Evolutionary conservation across 331 rosid species (phyloP), one percentile per base, ranked within the genome.

Genomic region (Rhamnella rubrinervis): DNA sequence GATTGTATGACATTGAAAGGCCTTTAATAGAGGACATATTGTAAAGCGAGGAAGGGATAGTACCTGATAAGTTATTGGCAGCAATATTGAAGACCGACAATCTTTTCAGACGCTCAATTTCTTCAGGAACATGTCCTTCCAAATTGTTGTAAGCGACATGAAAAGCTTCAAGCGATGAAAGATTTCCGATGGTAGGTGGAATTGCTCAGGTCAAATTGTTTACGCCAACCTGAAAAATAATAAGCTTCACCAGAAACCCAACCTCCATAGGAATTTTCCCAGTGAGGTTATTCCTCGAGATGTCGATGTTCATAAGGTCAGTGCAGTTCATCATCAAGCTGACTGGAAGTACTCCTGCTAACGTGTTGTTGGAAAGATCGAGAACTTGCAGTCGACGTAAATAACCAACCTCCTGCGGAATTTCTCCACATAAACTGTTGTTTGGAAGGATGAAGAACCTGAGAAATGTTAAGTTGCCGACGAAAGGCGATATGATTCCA

Each of bases 401-500:
- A 6, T 47, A 46, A 16, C 71, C 76, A 18, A 76, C 1, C 38
- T 76, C 63, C 21, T 16, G 62, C 9, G 72, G 72, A 21, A 70
- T 76, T 47, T 25, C 25, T 0, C 68, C 72, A 1, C 17, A 15
- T 40, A 77, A n/a, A 6, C 6, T 28, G 55, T 77, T 77, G 63
- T 57, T 17, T 23, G 7, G 13, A 26, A 50, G 28, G 6, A 15
- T 28, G 12, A 77, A 12, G 20, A 28, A 9, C 15, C n/a, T 37
- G 44, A 70, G 72, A 51, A 46, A 26, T 46, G 76, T 58, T 20
- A 77, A 62, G 26, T 77, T 77, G 23, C 76, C 67, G 0, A 77
- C 6, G 1, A 62, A 58, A 13, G 81, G 56, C 9, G 81, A 5
- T 37, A 77, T 35, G 1, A 39, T 11, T 17, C 72, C 64, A 1